A percentile compares a stretch with the other conserved stretches of the same genome.
Evolutionary conservation across 805 yeast species (phyloP).

Genomic region (Metschnikowia orientalis): DNA sequence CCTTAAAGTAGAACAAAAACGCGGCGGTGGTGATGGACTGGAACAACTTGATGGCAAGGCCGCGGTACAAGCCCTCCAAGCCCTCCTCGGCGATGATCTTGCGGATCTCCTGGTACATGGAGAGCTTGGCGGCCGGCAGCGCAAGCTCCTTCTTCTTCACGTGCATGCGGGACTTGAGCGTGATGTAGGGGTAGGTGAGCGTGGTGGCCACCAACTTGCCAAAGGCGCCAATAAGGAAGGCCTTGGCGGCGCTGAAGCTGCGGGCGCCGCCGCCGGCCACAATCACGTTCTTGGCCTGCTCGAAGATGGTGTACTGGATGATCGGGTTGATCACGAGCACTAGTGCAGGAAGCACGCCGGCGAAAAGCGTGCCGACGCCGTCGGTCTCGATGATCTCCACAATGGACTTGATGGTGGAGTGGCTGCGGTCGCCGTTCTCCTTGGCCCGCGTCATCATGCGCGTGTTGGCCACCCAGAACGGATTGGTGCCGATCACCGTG

Average conservation of each 20-base stretch:
- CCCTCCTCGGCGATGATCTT: slow-evolving; percentile 70
- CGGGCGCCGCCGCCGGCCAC: slow-evolving; percentile 47
- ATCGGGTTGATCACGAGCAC: slow-evolving; percentile 84
- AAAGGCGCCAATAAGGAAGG: slow-evolving; percentile 81
- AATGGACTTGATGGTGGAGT: slow-evolving; percentile 52
- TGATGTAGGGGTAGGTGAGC: slow-evolving; percentile 86
- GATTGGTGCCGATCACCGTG: slow-evolving; percentile 78
- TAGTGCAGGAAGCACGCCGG: slow-evolving; percentile 85
- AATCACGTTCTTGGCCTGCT: slow-evolving; percentile 70
- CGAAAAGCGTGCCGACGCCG: slow-evolving; percentile 68
- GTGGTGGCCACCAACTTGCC: slow-evolving; percentile 89
- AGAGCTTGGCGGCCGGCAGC: slow-evolving; percentile 23
- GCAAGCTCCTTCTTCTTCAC: slow-evolving; percentile 38
- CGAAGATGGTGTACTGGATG: slow-evolving; percentile 87
- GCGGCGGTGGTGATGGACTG: slow-evolving; percentile 90
- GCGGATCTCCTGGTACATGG: slow-evolving; percentile 49
- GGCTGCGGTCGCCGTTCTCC: slow-evolving; percentile 21
- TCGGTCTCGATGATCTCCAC: slow-evolving; percentile 62
- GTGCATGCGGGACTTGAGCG: slow-evolving; percentile 86
- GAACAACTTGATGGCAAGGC: slow-evolving; percentile 70
- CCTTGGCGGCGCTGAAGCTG: slow-evolving; percentile 65
- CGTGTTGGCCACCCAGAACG: slow-evolving; percentile 94
- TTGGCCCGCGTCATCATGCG: slow-evolving; percentile 64
- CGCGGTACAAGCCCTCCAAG: slow-evolving; percentile 70
- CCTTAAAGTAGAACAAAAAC: slow-evolving; percentile 84